Evolutionary conservation across 345 rosid species (phyloP), one percentile per base, ranked within the genome.

Genomic region (Eucalyptus marginata): DNA sequence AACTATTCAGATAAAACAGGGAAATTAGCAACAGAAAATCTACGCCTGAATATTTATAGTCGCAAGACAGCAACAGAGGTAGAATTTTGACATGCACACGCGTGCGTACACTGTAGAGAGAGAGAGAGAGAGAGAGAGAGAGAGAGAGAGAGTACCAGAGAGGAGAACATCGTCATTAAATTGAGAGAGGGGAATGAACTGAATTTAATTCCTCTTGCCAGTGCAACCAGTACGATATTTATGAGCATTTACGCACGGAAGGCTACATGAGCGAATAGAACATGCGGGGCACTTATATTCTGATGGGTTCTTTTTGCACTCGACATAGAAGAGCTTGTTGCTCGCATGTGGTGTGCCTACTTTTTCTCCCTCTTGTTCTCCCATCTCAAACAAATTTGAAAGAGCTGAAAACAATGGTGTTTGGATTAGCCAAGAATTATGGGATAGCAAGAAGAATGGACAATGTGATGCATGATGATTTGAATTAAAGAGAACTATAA

Each of bases 201-300:
- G 93, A 49, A 96, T 92, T 84, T 14, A 59, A 50, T 91, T 90
- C 88, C 95, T 92, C 89, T 93, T 95, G 51, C 99, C 99, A 7
- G 93, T 90, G 90, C 99, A 97, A 86, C 93, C 93, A 76, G 96
- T 95, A 64, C 97, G 96, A 29, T 90, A 89, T 93, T 97, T 97
- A 92, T 97, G 99, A 86, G 96, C 93, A 86, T 96, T 96, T 88
- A 97, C 97, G 89, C 99, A 96, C 79, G 90, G 87, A 84, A 97
- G 96, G 86, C 98, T 92, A 92, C 99, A 96, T 2, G 99, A 93
- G 40, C 96, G 96, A 25, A 95, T 83, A 51, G 94, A 93, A 88
- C 99, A 97, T 79, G 94, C 98, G 1, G 49, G 49, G 90, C 99
- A 96, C n/a, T n/a, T n/a, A n/a, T n/a, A n/a, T n/a, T n/a, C n/a